These are phyloP conservation scores for Penicillium flavigenum DNA, from an alignment of 495 filamentous ascomycete genomes.

Conservation along the genomic window DNA sequence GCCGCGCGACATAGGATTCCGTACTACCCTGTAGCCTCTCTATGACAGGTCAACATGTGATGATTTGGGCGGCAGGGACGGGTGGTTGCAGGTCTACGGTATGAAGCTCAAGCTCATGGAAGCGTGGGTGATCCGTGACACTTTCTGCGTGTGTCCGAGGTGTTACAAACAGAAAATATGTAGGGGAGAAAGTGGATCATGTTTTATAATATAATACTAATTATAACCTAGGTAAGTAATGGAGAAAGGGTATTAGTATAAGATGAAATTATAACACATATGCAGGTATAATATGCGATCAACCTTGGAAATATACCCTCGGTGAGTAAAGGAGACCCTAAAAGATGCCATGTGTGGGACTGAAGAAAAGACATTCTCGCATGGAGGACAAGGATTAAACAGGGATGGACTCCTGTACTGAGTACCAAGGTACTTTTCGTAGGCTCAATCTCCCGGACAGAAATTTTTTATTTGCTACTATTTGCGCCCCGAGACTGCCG, in stretches of 20 bases:
- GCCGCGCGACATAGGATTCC: constrained; percentile 8
- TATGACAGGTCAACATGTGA: constrained; percentile 12
- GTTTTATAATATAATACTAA: neutral
- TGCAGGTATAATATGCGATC: no score
- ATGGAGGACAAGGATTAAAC: constrained; percentile 1
- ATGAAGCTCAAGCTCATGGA: constrained; percentile 19
- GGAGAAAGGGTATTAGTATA: neutral
- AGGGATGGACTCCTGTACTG: neutral
- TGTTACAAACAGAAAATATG: constrained; percentile 14
- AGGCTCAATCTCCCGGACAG: neutral
- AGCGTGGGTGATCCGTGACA: constrained; percentile 3
- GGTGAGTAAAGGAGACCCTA: neutral
- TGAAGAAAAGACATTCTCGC: neutral
- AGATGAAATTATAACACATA: neutral
- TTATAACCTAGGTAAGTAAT: no score
- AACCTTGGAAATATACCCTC: neutral
- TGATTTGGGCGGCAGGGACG: constrained; percentile 20
- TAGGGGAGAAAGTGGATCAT: constrained; percentile 8
- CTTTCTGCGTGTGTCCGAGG: constrained; percentile 17
- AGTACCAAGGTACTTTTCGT: neutral
- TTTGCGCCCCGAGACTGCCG: neutral
- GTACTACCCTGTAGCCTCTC: neutral
- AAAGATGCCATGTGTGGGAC: constrained; percentile 7
- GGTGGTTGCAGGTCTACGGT: constrained; percentile 15
- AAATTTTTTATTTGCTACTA: neutral